Conservation (phyloP, 148 eudicot species). For the Limonium bicolor region DNA sequence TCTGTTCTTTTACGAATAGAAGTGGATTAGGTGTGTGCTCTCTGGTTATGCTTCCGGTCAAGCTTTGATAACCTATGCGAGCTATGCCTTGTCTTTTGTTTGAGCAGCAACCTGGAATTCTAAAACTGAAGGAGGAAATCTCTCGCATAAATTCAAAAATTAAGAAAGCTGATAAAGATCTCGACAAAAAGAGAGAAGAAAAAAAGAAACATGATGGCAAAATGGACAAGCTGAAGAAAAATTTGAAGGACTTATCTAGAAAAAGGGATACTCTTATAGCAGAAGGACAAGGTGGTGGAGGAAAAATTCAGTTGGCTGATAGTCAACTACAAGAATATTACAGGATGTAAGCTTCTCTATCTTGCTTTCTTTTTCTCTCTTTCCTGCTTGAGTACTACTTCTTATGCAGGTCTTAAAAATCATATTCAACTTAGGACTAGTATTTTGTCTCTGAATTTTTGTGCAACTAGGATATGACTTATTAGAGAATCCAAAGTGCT, state of each 20-base stretch:
- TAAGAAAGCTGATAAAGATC: conserved; percentile 68
- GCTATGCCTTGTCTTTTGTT: conserved; percentile 5
- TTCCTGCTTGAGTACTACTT: not conserved
- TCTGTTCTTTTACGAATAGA: too few relatives aligned
- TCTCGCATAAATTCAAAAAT: conserved; percentile 56
- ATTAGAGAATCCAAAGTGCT: too few relatives aligned
- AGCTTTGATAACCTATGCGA: too few relatives aligned
- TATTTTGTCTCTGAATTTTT: too few relatives aligned
- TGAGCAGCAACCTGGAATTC: conserved; percentile 75
- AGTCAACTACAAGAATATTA: conserved; percentile 62
- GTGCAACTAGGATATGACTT: too few relatives aligned
- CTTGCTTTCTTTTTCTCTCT: not conserved
- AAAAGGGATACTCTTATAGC: conserved; percentile 45
- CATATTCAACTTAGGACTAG: too few relatives aligned
- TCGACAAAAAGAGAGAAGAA: conserved; percentile 77
- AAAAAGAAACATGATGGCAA: conserved; percentile 53
- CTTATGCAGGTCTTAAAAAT: not conserved
- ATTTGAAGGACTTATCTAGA: conserved; percentile 37
- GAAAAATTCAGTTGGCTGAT: conserved; percentile 61
- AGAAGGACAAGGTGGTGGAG: conserved; percentile 60
- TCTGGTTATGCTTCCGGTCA: too few relatives aligned
- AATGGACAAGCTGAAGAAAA: conserved; percentile 61
- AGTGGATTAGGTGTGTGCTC: too few relatives aligned
- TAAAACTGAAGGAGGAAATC: conserved; percentile 64
- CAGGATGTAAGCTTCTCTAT: conserved; percentile 47